A percentile compares a stretch with the other conserved stretches of the same genome.
Evolutionary conservation across 1,284 basidiomycete species (phyloP).

Genomic region (Ustilago hordei): DNA sequence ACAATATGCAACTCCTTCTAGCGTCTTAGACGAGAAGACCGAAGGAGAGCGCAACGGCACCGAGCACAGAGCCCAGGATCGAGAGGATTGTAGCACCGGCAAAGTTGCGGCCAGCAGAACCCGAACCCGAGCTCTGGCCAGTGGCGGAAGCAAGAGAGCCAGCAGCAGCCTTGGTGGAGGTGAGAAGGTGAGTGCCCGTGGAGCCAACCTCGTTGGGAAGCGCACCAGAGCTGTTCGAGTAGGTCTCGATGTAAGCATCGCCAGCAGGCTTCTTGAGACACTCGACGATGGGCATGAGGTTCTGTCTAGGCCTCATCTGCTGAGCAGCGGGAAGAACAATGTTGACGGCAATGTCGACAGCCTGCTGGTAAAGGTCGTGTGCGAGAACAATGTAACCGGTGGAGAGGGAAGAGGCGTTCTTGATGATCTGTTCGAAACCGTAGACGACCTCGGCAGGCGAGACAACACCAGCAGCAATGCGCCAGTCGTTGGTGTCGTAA

Average conservation of each 20-base stretch:
- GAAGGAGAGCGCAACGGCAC: slow-evolving; percentile 35
- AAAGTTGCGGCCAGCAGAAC: too few relatives aligned
- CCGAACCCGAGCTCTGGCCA: slow-evolving; percentile 4
- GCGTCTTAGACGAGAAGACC: slow-evolving; percentile 28
- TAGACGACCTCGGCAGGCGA: slow-evolving; percentile 54
- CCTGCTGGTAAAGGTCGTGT: slow-evolving; percentile 68
- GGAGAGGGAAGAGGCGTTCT: slow-evolving; percentile 71
- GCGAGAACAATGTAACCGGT: slow-evolving; percentile 89
- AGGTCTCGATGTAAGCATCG: slow-evolving; percentile 63
- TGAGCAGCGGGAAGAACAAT: slow-evolving; percentile 62
- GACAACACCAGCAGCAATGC: slow-evolving; percentile 59
- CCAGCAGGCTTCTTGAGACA: slow-evolving; percentile 55
- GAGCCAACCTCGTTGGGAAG: slow-evolving; percentile 45
- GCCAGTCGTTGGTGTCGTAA: slow-evolving; percentile 67
- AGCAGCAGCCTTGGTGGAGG: slow-evolving; percentile 32
- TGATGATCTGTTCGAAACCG: slow-evolving; percentile 61
- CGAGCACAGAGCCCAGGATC: slow-evolving; percentile 20
- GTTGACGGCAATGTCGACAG: slow-evolving; percentile 64
- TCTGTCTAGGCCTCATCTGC: slow-evolving; percentile 74
- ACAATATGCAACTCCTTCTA: not conserved
- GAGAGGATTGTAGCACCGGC: slow-evolving; percentile 10
- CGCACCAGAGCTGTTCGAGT: slow-evolving; percentile 53
- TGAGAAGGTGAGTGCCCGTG: slow-evolving; percentile 38
- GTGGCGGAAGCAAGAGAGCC: slow-evolving; percentile 23
- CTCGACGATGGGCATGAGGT: slow-evolving; percentile 71